Conservation (phyloP, 768 basidiomycete genomes). For the Lactarius akahatsu region DNA sequence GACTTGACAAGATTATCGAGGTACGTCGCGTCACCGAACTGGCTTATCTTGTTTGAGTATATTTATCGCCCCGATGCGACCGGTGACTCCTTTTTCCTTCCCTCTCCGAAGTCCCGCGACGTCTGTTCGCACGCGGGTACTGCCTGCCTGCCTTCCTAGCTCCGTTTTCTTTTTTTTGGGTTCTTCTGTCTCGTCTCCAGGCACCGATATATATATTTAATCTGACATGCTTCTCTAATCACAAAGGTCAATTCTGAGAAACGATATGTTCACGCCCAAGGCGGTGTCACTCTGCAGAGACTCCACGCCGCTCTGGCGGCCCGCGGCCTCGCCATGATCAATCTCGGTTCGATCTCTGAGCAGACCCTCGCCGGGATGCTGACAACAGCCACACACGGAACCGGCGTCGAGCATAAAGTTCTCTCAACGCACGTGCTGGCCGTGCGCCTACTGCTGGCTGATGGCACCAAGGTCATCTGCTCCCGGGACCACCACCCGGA, state of each 20-base stretch:
- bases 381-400: constrained; percentile 94
- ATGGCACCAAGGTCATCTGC: constrained; percentile 67
- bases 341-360: constrained; percentile 94
- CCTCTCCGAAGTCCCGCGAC: background rate
- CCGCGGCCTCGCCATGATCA: constrained; percentile 80
- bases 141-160: background rate
- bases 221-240: constrained; percentile 24
- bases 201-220: constrained; percentile 18
- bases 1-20: constrained; percentile 69
- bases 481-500: constrained; percentile 62
- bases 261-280: constrained; percentile 66
- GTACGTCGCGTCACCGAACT: constrained; percentile 47
- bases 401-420: constrained; percentile 75
- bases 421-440: constrained; percentile 80
- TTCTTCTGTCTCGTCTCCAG: constrained; percentile 17
- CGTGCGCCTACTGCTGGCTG: constrained; percentile 72
- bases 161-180: constrained; percentile 1
- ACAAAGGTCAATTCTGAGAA: constrained; percentile 69
- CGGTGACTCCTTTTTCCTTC: background rate
- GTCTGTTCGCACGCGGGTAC: constrained; percentile 10
- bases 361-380: constrained; percentile 92
- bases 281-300: constrained; percentile 72
- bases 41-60: constrained; percentile 20
- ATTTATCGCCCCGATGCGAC: constrained; percentile 1
- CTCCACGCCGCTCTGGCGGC: constrained; percentile 67